Evolutionary conservation across 1,139 yeast genomes (phyloP).

Genomic region (Nakaseomyces delphensis): DNA sequence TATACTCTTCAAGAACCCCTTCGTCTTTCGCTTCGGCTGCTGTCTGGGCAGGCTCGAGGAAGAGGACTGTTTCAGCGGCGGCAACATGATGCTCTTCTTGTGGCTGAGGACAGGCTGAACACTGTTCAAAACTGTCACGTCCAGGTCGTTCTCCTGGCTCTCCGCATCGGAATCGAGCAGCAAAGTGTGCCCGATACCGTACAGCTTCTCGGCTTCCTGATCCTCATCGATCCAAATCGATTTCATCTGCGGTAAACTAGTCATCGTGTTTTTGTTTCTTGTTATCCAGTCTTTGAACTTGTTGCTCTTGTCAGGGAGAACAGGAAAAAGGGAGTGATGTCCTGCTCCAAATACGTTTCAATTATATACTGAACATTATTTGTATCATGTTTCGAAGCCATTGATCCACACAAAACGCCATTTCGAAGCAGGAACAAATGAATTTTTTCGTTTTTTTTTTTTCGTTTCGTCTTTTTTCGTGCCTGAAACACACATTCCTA

Average conservation of each 20-base stretch:
- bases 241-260: slow-evolving; percentile 30
- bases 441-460: too few species aligned
- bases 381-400: too few species aligned
- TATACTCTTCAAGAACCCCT: slow-evolving; percentile 1
- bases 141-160: slow-evolving; percentile 22
- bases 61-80: slow-evolving; percentile 24
- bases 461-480: too few species aligned
- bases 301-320: neutral
- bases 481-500: too few species aligned
- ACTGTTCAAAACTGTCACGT: slow-evolving; percentile 29
- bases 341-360: too few species aligned
- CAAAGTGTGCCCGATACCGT: slow-evolving; percentile 10
- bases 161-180: slow-evolving; percentile 6
- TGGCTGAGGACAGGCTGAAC: slow-evolving; percentile 27
- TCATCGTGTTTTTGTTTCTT: neutral
- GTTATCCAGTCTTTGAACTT: neutral
- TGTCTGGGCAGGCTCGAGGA: neutral
- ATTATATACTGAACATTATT: too few species aligned
- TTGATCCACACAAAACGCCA: too few species aligned
- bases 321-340: too few species aligned
- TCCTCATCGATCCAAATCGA: slow-evolving; percentile 38
- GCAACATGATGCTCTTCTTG: slow-evolving; percentile 29
- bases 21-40: slow-evolving; percentile 7
- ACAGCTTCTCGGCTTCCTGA: slow-evolving; percentile 29
- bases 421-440: too few species aligned